These are phyloP conservation scores for Conidiobolus incongruus DNA, from an alignment of 371 early-diverging fungal genomes.

Conservation along the genomic window DNA sequence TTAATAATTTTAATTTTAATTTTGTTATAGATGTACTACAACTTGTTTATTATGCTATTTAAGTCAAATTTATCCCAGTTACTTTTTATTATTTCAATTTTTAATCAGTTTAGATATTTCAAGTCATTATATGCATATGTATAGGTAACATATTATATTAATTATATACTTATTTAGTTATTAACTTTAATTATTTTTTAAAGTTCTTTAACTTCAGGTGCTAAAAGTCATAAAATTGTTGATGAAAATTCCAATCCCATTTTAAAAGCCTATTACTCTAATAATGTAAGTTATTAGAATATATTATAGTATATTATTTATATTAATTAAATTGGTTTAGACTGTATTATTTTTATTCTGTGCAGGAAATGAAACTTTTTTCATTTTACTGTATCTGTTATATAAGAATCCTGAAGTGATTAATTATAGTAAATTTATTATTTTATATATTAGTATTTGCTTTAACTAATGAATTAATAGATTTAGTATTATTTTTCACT, in stretches of 20 bases:
- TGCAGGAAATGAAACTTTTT: slow-evolving; percentile 75
- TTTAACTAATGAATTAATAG: too few species aligned
- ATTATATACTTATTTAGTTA: not conserved
- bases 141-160: slow-evolving; percentile 42
- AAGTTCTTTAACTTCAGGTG: slow-evolving; percentile 67
- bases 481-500: too few species aligned
- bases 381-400: slow-evolving; percentile 60
- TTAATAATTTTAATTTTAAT: too few species aligned
- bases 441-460: too few species aligned
- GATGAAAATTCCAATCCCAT: slow-evolving; percentile 39
- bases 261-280: slow-evolving; percentile 73
- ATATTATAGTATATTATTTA: not conserved
- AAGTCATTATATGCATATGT: slow-evolving; percentile 97
- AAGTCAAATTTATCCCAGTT: slow-evolving; percentile 34
- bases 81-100: slow-evolving; percentile 59
- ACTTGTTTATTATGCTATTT: slow-evolving; percentile 73
- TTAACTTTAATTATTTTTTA: not conserved
- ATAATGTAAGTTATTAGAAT: too few species aligned
- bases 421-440: too few species aligned
- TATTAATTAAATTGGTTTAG: slow-evolving; percentile 10
- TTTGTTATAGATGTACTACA: too few species aligned
- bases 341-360: slow-evolving; percentile 74
- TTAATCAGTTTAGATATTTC: slow-evolving; percentile 80
- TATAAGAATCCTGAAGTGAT: too few species aligned
- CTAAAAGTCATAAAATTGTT: slow-evolving; percentile 71